These are phyloP conservation scores for Penicillium alfredii DNA, from an alignment of 495 filamentous ascomycete species.

Conservation along the genomic window DNA sequence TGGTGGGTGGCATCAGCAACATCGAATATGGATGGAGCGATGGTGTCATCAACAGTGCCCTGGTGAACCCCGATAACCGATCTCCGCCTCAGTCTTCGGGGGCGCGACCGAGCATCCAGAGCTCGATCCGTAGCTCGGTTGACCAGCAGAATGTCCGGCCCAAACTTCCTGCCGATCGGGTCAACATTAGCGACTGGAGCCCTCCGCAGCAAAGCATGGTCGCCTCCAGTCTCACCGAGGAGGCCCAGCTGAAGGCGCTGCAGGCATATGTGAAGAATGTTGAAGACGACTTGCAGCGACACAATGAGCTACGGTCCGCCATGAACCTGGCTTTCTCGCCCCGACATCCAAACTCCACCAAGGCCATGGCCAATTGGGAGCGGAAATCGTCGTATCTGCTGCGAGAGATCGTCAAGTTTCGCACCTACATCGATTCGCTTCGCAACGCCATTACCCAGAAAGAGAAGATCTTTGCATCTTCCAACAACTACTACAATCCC, in stretches of 20 bases:
- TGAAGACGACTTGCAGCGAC: conserved; percentile 75
- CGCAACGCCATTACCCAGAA: conserved; percentile 52
- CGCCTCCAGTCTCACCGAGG: conserved; percentile 67
- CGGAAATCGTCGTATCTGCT: conserved; percentile 85
- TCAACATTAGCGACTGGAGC: conserved; percentile 85
- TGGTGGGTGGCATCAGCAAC: conserved; percentile 89
- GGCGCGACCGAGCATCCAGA: conserved; percentile 59
- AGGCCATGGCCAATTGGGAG: conserved; percentile 95
- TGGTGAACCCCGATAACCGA: conserved; percentile 47
- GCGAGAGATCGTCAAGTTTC: conserved; percentile 93
- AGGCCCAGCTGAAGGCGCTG: conserved; percentile 73
- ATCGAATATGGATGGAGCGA: conserved; percentile 98
- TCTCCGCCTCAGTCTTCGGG: conserved; percentile 38
- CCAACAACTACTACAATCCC: conserved; percentile 21
- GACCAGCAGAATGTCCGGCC: conserved; percentile 59
- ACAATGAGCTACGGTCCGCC: conserved; percentile 77
- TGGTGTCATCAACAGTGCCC: conserved; percentile 69
- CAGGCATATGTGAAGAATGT: conserved; percentile 75
- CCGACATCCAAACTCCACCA: conserved; percentile 69
- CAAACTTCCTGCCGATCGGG: conserved; percentile 77
- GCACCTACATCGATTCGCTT: conserved; percentile 86
- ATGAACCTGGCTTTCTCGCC: conserved; percentile 90
- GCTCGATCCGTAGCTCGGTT: conserved; percentile 64
- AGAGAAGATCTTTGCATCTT: conserved; percentile 43
- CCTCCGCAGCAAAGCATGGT: conserved; percentile 89